Evolutionary conservation across 352 stramenopile species (phyloP).

Genomic region (Pythium aquatile): DNA sequence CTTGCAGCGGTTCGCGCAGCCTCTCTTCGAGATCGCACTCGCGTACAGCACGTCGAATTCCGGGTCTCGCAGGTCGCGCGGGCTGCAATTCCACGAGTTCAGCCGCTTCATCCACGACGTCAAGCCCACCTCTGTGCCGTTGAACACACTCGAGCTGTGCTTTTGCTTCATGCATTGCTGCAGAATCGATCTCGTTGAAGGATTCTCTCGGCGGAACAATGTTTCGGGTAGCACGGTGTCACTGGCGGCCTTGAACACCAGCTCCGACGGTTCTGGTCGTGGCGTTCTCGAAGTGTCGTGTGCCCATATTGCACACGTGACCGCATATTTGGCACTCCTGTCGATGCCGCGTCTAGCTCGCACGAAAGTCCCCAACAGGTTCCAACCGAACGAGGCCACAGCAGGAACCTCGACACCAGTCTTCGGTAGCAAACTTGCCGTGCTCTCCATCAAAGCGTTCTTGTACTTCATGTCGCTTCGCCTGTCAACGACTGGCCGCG

Average conservation of each 20-base stretch:
- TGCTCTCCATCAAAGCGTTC: conserved; percentile 48
- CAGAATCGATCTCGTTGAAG: conserved; percentile 26
- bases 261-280: conserved; percentile 1
- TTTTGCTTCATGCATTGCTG: conserved; percentile 61
- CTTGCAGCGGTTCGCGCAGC: conserved; percentile 40
- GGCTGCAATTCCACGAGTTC: conserved; percentile 55
- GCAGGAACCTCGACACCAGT: neutral
- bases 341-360: conserved; percentile 12
- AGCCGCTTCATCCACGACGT: conserved; percentile 48
- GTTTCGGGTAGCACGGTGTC: neutral
- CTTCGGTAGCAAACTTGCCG: conserved; percentile 33
- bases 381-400: neutral
- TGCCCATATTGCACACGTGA: conserved; percentile 1
- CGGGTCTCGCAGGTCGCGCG: conserved; percentile 26
- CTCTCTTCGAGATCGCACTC: conserved; percentile 39
- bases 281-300: conserved; percentile 21
- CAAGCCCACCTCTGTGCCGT: conserved; percentile 37
- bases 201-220: neutral
- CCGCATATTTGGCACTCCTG: conserved; percentile 25
- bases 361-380: neutral
- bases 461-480: conserved; percentile 50
- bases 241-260: conserved; percentile 9
- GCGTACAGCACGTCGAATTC: conserved; percentile 49
- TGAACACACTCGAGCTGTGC: conserved; percentile 45
- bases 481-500: conserved; percentile 14